These are phyloP conservation scores for Phaeosphaeria sp. DNA, from an alignment of 2,329 filamentous ascomycete species.

Conservation along the genomic window DNA sequence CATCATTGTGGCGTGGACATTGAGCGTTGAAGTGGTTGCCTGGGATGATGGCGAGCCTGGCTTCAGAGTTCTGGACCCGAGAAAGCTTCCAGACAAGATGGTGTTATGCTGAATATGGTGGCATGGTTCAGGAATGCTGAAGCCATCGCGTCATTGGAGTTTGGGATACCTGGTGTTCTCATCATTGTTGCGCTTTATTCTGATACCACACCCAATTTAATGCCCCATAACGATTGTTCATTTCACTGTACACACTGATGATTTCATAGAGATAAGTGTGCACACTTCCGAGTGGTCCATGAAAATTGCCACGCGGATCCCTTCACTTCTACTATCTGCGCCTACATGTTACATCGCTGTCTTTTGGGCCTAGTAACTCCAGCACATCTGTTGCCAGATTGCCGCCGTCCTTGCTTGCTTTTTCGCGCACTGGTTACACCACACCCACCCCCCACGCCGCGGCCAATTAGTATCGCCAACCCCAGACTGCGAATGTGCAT, in stretches of 20 bases:
- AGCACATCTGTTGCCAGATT: background rate
- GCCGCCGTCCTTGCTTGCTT: background rate
- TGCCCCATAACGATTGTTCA: background rate
- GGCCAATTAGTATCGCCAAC: background rate
- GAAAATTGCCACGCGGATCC: background rate
- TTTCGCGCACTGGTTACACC: background rate
- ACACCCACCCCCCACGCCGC: background rate
- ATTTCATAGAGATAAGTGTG: background rate
- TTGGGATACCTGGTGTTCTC: background rate
- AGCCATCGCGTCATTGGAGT: background rate
- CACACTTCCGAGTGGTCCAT: background rate
- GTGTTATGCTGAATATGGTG: constrained; percentile 7
- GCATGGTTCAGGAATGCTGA: background rate
- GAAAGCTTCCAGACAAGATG: constrained; percentile 11
- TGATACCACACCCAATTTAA: background rate
- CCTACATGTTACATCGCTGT: background rate
- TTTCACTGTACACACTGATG: background rate
- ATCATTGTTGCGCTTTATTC: background rate
- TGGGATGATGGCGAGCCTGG: constrained; percentile 30
- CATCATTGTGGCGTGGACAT: constrained; percentile 42
- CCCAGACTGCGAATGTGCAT: background rate
- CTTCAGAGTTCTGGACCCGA: constrained; percentile 19
- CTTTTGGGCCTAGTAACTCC: background rate
- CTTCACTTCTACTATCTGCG: background rate
- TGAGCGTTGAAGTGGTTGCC: constrained; percentile 32